phyloP scores from a whole-genome alignment of 2,329 filamentous ascomycete genomes.

The Dothiorella sarmentorum region DNA sequence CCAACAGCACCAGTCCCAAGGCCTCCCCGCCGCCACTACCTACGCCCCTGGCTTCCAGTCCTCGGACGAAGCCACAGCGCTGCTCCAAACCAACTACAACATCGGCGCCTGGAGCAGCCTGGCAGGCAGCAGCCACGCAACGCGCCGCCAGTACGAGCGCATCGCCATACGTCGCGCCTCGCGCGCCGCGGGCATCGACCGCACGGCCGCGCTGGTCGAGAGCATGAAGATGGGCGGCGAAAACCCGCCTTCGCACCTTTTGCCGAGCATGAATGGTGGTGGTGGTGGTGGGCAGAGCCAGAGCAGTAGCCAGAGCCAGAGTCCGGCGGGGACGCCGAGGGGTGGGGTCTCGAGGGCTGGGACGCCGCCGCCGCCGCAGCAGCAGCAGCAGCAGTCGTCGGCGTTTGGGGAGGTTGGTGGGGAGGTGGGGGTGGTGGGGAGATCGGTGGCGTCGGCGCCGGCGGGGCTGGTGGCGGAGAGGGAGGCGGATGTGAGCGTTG shows the following conservation, averaged over 20 bases:
- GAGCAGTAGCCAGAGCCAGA: too few relatives aligned
- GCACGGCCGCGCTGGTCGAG: not conserved
- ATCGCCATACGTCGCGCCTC: conserved; percentile 57
- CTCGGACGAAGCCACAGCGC: conserved; percentile 20
- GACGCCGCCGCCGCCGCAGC: not conserved
- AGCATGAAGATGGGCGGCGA: not conserved
- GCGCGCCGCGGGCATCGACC: conserved; percentile 4
- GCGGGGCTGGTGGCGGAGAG: too few relatives aligned
- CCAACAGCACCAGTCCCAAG: too few relatives aligned
- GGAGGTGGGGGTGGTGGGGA: not conserved
- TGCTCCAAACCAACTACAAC: conserved; percentile 43
- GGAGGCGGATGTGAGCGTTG: too few relatives aligned
- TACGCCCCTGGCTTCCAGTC: conserved; percentile 30
- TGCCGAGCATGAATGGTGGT: too few relatives aligned
- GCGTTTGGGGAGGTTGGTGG: too few relatives aligned
- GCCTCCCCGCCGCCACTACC: conserved; percentile 24
- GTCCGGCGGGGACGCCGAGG: too few relatives aligned
- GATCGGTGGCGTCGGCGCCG: not conserved
- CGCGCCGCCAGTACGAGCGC: conserved; percentile 57
- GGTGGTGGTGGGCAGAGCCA: not conserved
- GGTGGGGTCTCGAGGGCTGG: too few relatives aligned
- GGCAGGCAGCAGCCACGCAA: conserved; percentile 51
- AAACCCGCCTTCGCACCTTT: not conserved
- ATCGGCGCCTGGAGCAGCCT: conserved; percentile 58
- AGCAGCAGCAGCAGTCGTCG: not conserved